Evolutionary conservation across 805 yeast genomes (phyloP).

Genomic region (Wickerhamomyces pijperi): DNA sequence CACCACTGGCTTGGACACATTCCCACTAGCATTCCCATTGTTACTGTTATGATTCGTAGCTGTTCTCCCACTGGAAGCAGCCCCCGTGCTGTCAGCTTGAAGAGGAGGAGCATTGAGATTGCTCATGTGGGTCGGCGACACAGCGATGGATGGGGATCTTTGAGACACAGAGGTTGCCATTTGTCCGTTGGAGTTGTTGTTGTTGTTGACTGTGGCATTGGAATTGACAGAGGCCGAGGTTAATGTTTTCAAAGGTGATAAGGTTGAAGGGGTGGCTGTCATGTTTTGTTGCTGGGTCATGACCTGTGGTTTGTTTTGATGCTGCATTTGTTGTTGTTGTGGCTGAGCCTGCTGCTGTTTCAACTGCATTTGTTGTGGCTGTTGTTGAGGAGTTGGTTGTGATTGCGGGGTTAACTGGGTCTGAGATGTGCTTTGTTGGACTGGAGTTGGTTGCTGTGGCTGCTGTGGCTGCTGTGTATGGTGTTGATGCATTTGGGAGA

Average conservation of each 20-base stretch:
- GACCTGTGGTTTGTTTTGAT: conserved; percentile 4
- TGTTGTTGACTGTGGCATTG: conserved; percentile 11
- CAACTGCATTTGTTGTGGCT: conserved; percentile 1
- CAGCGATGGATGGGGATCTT: not conserved
- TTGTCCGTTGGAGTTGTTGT: no score
- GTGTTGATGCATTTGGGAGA: conserved; percentile 1
- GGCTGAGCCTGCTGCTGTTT: conserved; percentile 3
- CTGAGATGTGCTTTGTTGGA: not conserved
- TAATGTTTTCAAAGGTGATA: conserved; percentile 1
- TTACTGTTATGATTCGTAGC: no score
- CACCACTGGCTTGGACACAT: no score
- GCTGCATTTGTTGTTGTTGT: conserved; percentile 14
- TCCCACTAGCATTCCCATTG: no score
- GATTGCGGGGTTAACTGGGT: not conserved
- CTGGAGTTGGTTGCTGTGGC: conserved; percentile 4
- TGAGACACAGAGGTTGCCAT: not conserved
- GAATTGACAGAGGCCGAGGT: no score
- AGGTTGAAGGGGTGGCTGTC: not conserved
- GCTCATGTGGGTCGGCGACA: not conserved
- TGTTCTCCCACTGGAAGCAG: no score
- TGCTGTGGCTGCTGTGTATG: conserved; percentile 2
- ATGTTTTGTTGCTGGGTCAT: no score
- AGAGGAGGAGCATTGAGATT: no score
- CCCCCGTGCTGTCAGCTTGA: no score
- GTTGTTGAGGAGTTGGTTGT: conserved; percentile 5